Evolutionary conservation across 306 rosid species (phyloP).

Genomic region (Neltuma alba): DNA sequence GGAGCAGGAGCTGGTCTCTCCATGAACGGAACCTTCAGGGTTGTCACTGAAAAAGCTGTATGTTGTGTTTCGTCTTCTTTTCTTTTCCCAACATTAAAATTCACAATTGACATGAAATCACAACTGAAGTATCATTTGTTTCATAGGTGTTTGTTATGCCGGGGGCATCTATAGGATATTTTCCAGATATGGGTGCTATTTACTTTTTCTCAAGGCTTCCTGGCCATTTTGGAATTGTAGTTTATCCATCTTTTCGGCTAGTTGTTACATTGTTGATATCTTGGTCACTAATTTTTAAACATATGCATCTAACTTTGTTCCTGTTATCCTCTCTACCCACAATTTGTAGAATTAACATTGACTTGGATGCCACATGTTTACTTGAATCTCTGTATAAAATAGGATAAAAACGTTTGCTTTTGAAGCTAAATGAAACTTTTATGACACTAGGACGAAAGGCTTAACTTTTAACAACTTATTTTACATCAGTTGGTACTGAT

Average conservation of each 20-base stretch:
- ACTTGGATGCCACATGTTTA: too few relatives aligned
- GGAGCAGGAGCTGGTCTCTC: constrained; percentile 11
- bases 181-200: constrained; percentile 33
- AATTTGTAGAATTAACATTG: too few relatives aligned
- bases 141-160: constrained; percentile 39
- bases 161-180: constrained; percentile 32
- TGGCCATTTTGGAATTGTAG: constrained; percentile 24
- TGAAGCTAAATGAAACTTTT: too few relatives aligned
- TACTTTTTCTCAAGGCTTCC: constrained; percentile 41
- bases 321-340: too few relatives aligned
- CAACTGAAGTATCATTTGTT: not conserved
- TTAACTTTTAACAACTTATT: too few relatives aligned
- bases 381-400: too few relatives aligned
- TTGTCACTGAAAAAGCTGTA: constrained; percentile 31
- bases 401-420: too few relatives aligned
- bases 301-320: too few relatives aligned
- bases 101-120: not conserved
- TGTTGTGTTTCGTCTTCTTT: not conserved
- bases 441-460: too few relatives aligned
- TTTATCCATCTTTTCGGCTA: not conserved
- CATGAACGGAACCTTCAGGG: not conserved
- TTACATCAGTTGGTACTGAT: not conserved
- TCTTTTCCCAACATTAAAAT: not conserved
- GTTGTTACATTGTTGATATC: not conserved
- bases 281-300: too few relatives aligned